Evolutionary conservation across 1,139 yeast genomes (phyloP), one percentile per base, ranked within the genome.

Genomic region (Candida glucosophila): DNA sequence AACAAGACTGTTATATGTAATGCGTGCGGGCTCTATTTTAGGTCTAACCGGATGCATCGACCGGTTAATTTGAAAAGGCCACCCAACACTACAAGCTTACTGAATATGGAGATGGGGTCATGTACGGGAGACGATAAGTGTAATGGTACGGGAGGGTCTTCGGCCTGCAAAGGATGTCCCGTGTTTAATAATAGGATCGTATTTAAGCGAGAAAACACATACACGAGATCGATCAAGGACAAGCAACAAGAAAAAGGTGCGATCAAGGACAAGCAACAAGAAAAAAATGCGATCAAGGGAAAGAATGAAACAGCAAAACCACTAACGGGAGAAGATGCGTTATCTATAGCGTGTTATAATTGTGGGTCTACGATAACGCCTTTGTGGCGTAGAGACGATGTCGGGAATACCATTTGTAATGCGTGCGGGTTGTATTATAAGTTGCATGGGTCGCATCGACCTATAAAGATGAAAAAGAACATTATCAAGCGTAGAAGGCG

Each of bases 311-410:
- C 6, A 11, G 37, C 32, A 8, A 41, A 37, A 14, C 12, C 12
- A 8, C 8, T 7, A 13, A n/a, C n/a, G n/a, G n/a, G n/a, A n/a
- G 53, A 55, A 12, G 69, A 58, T 26, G 58, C 70, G 15, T 55
- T 74, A 29, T 80, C 79, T 3, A 72, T 79, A 15, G 83, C 88
- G 0, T 82, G 94, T 48, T 77, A 68, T 40, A 83, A 83, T 54
- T 83, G 95, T 55, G 77, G 73, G 7, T 78, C 90, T 12, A 80
- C 90, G 5, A 78, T 81, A 36, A 83, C 95, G 0, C 94, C 95
- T 1, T 58, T 83, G 10, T 83, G 95, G 95, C 64, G 95, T 43
- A 59, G 94, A 37, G 88, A 82, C 41, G 85, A 77, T 33, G 67
- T 64, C 5, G 94, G 94, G 1, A 74, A 78, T 38, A 77, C 90